Evolutionary conservation across 2,329 filamentous ascomycete species (phyloP), one percentile per base, ranked within the genome.

Genomic region (Bipolaris zeicola): DNA sequence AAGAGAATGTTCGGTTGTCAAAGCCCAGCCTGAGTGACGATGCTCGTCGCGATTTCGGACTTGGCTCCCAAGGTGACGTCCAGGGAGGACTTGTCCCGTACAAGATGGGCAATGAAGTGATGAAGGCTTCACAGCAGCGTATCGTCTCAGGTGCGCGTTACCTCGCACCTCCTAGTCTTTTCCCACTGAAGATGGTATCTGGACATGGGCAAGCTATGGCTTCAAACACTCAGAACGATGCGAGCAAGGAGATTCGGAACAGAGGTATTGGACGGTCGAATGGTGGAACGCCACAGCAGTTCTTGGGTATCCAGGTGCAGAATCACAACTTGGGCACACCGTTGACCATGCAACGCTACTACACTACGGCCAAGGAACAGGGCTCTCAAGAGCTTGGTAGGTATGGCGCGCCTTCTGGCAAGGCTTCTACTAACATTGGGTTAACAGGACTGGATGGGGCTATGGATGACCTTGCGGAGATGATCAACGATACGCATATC

Each of bases 381-480:
- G 56, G 55, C n/a, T 47, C 57, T 3, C 55, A 55, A 16, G 48
- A 51, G 4, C 34, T 57, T 24, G 42, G 43, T 48, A 59, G 39
- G 47, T 52, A 62, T 24, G 38, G 28, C 34, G 44, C 58, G 11
- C 38, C 56, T 31, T 41, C 57, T 38, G 45, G 55, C 53, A 65
- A 69, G 49, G 58, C 62, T 24, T 62, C 64, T 55, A 61, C 66
- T 58, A 61, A 67, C 47, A 61, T 70, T 50, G 65, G 66, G 47
- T 55, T 73, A 42, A 72, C 70, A 59, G 71, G 72, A 20, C 63
- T 76, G 46, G 75, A 77, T 53, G 76, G 76, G 33, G 71, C 75
- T 7, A 72, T 76, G 71, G 75, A 77, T 43, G 75, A 77, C 41
- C 54, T 77, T 33, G 67, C 66, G 31, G 74, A 71, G 13, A 55